These are phyloP conservation scores for Colletotrichum sp. DNA, from an alignment of 2,329 filamentous ascomycete species.

Conservation along the genomic window DNA sequence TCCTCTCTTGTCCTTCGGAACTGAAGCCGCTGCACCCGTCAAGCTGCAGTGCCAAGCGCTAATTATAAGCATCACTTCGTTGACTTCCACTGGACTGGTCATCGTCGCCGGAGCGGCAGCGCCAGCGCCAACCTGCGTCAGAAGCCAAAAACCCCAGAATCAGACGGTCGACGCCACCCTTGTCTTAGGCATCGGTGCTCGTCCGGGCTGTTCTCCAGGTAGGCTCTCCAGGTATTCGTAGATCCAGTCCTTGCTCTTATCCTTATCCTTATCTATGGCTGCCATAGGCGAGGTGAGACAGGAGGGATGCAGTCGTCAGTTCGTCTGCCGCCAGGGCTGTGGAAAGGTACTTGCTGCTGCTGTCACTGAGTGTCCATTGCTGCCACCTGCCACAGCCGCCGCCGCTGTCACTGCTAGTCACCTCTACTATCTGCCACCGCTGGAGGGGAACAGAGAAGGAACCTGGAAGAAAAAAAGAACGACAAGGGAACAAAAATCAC, in stretches of 20 bases:
- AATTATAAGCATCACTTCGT: background rate
- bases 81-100: background rate
- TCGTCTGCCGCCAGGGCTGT: background rate
- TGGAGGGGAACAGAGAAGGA: background rate
- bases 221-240: background rate
- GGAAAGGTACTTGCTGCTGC: background rate
- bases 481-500: slow-evolving; percentile 10
- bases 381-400: background rate
- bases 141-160: background rate
- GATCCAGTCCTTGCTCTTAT: background rate
- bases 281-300: background rate
- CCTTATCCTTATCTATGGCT: background rate
- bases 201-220: background rate
- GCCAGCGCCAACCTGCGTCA: background rate
- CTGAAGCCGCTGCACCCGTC: background rate
- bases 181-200: background rate
- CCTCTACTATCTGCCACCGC: background rate
- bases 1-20: background rate
- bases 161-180: background rate
- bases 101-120: background rate
- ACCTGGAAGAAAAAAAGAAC: slow-evolving; percentile 1
- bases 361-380: background rate
- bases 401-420: background rate
- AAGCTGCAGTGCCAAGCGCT: background rate
- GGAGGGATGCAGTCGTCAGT: background rate